Base-by-base conservation (phyloP, 495 filamentous ascomycete genomes). In the Neurospora sp. region DNA sequence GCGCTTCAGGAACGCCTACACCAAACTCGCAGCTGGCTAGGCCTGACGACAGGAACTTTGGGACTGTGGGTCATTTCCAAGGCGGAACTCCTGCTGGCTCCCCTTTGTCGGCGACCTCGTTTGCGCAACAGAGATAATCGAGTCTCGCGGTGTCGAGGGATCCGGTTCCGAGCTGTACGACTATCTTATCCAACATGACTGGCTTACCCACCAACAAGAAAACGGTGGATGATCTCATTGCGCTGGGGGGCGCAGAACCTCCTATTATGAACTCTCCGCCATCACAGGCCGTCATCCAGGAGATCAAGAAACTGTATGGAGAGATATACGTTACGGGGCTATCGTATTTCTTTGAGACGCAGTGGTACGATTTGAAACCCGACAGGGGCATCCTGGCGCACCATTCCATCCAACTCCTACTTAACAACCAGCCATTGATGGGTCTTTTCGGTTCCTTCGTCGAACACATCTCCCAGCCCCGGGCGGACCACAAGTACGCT, bases 321-420 rank as follows among this genome's bases (percentile, higher is more conserved):
- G 90, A 90, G 66, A 89, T 92, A 70, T 97, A 96, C 79, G 89
- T 89, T 20, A 88, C 88, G 2, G 93, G 92, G 35, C 89, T 97
- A 42, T 89, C 93, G 76, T 88, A 88, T 72, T 90, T 97, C 73
- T 88, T 97, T 72, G 94, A 97, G 76, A 91, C 93, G n/a, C 86
- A 85, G 39, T 97, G 93, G 93, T 97, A 91, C 79, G 82, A 86
- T 70, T 71, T 86, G 82, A 78, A 87, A 82, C 78, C 89, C 82
- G 42, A 77, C 69, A 78, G 70, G 69, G 76, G 79, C 23, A 69
- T 71, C 1, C 41, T 39, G 40, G 42, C 78, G 3, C 73, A 72
- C 31, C 73, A 73, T 16, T 46, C 77, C n/a, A 40, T 71, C 11
- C 35, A 79, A 8, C 78, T 86, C 39, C 81, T 95, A 7, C 81